A percentile compares a stretch with the other conserved stretches of the same genome.
Evolutionary conservation across 2,329 filamentous ascomycete species (phyloP).

Genomic region (Tolypocladium inflatum): DNA sequence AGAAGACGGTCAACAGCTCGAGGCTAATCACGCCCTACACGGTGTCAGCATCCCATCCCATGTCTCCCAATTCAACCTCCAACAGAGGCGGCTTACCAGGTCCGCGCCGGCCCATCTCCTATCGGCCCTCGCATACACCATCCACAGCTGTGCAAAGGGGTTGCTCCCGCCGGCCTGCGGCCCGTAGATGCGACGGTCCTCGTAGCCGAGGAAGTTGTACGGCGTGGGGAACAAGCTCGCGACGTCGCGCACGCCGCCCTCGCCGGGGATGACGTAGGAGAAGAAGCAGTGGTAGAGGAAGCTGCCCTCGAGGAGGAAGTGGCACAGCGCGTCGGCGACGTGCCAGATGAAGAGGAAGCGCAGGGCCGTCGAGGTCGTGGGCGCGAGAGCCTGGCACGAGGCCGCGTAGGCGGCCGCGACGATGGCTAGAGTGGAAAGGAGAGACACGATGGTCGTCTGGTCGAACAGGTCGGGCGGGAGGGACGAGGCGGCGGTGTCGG

Average conservation of each 20-base stretch:
- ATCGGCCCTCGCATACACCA: conserved; percentile 59
- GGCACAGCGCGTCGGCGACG: conserved; percentile 83
- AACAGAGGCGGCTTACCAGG: conserved; percentile 27
- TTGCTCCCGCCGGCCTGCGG: conserved; percentile 45
- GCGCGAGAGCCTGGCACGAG: conserved; percentile 38
- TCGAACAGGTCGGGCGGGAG: conserved; percentile 51
- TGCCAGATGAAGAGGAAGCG: conserved; percentile 92
- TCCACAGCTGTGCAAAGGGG: conserved; percentile 52
- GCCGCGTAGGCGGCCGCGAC: conserved; percentile 36
- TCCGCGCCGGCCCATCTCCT: conserved; percentile 55
- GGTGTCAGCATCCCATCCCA: conserved; percentile 1
- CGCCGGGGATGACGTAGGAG: conserved; percentile 30
- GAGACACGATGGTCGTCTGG: conserved; percentile 48
- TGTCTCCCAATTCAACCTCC: background rate
- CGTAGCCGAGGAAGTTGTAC: conserved; percentile 40
- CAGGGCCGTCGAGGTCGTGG: conserved; percentile 41
- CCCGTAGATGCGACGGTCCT: conserved; percentile 40
- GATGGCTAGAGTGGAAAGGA: conserved; percentile 45
- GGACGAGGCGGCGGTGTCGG: conserved; percentile 10
- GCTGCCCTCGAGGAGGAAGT: conserved; percentile 82
- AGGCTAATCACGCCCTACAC: conserved; percentile 48
- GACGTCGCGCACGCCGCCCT: conserved; percentile 17
- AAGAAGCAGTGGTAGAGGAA: conserved; percentile 96
- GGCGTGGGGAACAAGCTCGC: conserved; percentile 35
- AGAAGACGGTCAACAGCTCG: conserved; percentile 56